Conservation (phyloP, 2,329 filamentous ascomycete genomes). For the Curvularia hawaiiensis region DNA sequence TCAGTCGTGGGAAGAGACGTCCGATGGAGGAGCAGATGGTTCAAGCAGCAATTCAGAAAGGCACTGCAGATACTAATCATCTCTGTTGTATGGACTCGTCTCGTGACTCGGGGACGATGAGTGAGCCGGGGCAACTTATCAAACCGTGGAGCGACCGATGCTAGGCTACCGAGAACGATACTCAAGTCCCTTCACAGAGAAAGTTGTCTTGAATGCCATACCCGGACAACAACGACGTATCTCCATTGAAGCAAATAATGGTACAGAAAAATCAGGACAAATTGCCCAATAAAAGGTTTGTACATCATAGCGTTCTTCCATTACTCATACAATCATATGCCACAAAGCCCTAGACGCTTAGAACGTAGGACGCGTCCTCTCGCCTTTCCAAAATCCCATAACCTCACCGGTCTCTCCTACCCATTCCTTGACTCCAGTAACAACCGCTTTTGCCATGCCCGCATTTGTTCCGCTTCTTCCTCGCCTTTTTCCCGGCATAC, state of each 20-base stretch:
- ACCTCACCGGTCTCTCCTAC: conserved; percentile 64
- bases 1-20: background rate
- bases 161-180: background rate
- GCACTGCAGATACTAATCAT: background rate
- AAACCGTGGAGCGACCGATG: background rate
- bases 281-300: background rate
- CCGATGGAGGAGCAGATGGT: background rate
- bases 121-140: too few species aligned
- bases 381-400: conserved; percentile 66
- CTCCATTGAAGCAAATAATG: background rate
- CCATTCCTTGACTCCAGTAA: conserved; percentile 68
- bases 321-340: conserved; percentile 21
- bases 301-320: conserved; percentile 1
- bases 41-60: background rate
- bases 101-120: background rate
- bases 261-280: background rate
- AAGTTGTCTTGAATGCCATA: background rate
- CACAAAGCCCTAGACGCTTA: conserved; percentile 14
- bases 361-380: conserved; percentile 56
- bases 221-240: background rate
- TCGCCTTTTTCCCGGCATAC: conserved; percentile 41
- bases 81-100: background rate
- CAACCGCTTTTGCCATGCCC: conserved; percentile 63
- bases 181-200: too few species aligned
- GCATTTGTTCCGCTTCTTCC: conserved; percentile 59